These are phyloP conservation scores for Lentinula sp. DNA, from an alignment of 768 basidiomycete genomes.

Conservation along the genomic window DNA sequence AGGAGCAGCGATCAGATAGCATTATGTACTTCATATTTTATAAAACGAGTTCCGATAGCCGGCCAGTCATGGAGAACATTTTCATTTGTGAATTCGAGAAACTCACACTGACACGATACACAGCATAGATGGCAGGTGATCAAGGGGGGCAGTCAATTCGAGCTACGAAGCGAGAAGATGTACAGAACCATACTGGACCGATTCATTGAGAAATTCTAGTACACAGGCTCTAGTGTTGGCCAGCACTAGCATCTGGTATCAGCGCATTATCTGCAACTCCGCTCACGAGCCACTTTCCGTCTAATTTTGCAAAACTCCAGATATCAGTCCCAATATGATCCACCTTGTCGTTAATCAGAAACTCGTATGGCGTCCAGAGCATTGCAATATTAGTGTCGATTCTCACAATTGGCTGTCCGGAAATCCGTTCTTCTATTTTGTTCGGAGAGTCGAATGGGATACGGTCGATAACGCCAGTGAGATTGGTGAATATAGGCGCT, in stretches of 20 bases:
- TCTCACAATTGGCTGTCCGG: conserved; percentile 4
- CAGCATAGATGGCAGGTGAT: too few species aligned
- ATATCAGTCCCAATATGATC: conserved; percentile 13
- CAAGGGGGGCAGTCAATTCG: too few species aligned
- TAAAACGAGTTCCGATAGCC: too few species aligned
- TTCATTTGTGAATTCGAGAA: too few species aligned
- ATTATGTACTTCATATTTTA: neutral
- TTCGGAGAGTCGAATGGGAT: conserved; percentile 12
- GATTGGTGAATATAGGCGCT: conserved; percentile 5
- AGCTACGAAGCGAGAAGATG: too few species aligned
- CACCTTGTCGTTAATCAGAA: conserved; percentile 6
- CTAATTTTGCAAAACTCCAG: conserved; percentile 10
- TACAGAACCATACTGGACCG: neutral
- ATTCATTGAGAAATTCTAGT: neutral
- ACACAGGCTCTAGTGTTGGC: neutral
- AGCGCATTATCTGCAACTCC: conserved; percentile 10
- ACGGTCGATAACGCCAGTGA: conserved; percentile 11
- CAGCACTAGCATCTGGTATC: neutral
- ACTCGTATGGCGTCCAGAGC: conserved; percentile 15
- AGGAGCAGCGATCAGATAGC: neutral
- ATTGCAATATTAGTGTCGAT: conserved; percentile 12
- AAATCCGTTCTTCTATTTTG: conserved; percentile 7
- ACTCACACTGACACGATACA: too few species aligned
- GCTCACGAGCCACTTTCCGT: conserved; percentile 11
- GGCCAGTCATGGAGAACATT: too few species aligned